phyloP scores from a whole-genome alignment of 2,329 filamentous ascomycete species.

The Macrophomina tecta region DNA sequence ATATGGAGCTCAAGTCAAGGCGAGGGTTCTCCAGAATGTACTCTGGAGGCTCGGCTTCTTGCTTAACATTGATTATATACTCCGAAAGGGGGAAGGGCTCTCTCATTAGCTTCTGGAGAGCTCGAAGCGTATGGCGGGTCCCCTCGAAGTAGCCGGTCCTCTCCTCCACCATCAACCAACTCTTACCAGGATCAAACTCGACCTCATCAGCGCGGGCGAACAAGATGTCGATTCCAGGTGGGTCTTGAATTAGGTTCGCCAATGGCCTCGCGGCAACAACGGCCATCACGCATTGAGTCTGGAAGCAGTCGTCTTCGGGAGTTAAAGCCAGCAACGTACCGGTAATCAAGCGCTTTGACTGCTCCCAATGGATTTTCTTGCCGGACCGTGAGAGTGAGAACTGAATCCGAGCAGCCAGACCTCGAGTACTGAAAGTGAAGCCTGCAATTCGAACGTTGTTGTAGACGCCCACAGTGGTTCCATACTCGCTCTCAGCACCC shows the following conservation, averaged over 20 bases:
- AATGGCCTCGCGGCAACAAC: slow-evolving; percentile 74
- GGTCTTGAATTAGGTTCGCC: slow-evolving; percentile 66
- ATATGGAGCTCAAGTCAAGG: slow-evolving; percentile 57
- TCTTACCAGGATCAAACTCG: slow-evolving; percentile 70
- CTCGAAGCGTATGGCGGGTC: slow-evolving; percentile 72
- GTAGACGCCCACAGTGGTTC: slow-evolving; percentile 44
- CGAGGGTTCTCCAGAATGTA: slow-evolving; percentile 59
- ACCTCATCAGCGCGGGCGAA: slow-evolving; percentile 68
- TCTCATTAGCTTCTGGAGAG: slow-evolving; percentile 68
- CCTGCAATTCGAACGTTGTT: slow-evolving; percentile 34
- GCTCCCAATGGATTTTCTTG: slow-evolving; percentile 72
- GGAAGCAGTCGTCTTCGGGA: slow-evolving; percentile 66
- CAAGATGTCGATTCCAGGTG: slow-evolving; percentile 77
- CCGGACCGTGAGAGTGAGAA: slow-evolving; percentile 72
- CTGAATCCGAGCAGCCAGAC: slow-evolving; percentile 69
- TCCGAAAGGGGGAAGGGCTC: slow-evolving; percentile 69
- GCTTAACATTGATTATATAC: slow-evolving; percentile 62
- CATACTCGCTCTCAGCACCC: slow-evolving; percentile 62
- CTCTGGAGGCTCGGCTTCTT: slow-evolving; percentile 55
- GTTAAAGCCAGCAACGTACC: slow-evolving; percentile 63
- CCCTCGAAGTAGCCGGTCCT: slow-evolving; percentile 78
- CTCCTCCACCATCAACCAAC: slow-evolving; percentile 81
- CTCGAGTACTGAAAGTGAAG: slow-evolving; percentile 66
- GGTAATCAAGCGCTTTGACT: slow-evolving; percentile 62
- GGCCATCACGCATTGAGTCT: slow-evolving; percentile 70